Percentiles rank a stretch among this genome's conserved stretches.
These are phyloP conservation scores for Datisca glomerata DNA, from an alignment of 306 rosid species.

Conservation along the genomic window DNA sequence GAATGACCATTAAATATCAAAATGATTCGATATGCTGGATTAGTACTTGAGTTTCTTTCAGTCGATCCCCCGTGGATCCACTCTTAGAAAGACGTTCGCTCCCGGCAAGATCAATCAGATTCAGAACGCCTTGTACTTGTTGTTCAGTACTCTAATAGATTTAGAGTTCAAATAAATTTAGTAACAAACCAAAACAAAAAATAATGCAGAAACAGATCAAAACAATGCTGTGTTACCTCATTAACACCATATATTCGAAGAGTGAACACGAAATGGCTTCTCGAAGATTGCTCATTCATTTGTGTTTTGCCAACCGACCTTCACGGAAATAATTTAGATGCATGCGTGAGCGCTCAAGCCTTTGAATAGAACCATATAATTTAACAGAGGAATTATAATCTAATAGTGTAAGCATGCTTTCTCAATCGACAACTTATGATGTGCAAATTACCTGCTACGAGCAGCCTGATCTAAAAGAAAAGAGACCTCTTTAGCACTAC, in stretches of 20 bases:
- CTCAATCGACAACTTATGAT: background rate
- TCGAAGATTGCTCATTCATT: slow-evolving; percentile 93
- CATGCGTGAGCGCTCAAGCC: no score
- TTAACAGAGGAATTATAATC: no score
- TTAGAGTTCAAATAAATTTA: background rate
- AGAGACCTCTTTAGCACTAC: slow-evolving; percentile 76
- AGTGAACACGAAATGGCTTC: slow-evolving; percentile 97
- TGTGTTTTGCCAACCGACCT: slow-evolving; percentile 98
- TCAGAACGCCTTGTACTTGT: slow-evolving; percentile 88
- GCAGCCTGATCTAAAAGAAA: slow-evolving; percentile 80
- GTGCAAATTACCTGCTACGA: slow-evolving; percentile 59
- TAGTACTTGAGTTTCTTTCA: slow-evolving; percentile 89
- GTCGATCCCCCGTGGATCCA: slow-evolving; percentile 86
- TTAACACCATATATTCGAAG: slow-evolving; percentile 80
- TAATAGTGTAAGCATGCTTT: no score
- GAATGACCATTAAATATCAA: slow-evolving; percentile 1
- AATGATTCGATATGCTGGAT: slow-evolving; percentile 8
- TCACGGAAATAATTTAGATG: slow-evolving; percentile 15
- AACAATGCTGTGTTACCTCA: slow-evolving; percentile 39
- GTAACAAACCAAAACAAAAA: background rate
- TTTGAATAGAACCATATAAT: no score
- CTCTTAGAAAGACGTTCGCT: slow-evolving; percentile 98
- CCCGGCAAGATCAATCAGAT: slow-evolving; percentile 97
- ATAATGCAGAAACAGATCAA: background rate
- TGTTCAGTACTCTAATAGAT: slow-evolving; percentile 71